Evolutionary conservation across 2,329 filamentous ascomycete genomes (phyloP).

Genomic region (Ilyonectria destructans): DNA sequence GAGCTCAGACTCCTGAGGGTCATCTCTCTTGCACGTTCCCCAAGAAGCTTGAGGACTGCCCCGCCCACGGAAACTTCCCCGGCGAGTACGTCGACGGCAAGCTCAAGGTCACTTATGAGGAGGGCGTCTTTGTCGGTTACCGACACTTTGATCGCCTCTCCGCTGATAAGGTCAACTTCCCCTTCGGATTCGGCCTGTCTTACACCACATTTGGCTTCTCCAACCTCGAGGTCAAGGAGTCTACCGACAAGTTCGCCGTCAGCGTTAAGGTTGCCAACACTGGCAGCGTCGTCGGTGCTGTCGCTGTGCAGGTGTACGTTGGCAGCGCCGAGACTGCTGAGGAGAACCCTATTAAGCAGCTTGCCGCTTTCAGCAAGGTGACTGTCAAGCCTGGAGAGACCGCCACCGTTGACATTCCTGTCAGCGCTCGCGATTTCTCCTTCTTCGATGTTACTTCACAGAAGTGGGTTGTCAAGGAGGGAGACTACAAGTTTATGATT

Average conservation of each 20-base stretch:
- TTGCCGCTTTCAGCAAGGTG: slow-evolving; percentile 79
- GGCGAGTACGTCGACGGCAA: slow-evolving; percentile 63
- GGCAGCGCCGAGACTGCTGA: slow-evolving; percentile 42
- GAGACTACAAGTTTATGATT: slow-evolving; percentile 50
- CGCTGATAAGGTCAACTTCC: slow-evolving; percentile 72
- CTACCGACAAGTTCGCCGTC: slow-evolving; percentile 59
- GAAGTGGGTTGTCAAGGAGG: slow-evolving; percentile 50
- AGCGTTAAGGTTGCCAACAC: slow-evolving; percentile 72
- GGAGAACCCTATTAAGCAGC: slow-evolving; percentile 68
- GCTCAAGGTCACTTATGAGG: slow-evolving; percentile 76
- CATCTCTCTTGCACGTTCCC: slow-evolving; percentile 78
- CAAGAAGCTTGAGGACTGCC: slow-evolving; percentile 72
- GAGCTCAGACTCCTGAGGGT: slow-evolving; percentile 75
- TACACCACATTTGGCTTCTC: slow-evolving; percentile 71
- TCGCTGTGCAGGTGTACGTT: slow-evolving; percentile 72
- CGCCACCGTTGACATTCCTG: slow-evolving; percentile 42
- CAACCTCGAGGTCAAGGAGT: slow-evolving; percentile 62
- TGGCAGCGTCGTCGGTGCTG: slow-evolving; percentile 65
- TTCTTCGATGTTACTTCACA: slow-evolving; percentile 48
- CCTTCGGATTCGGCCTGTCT: slow-evolving; percentile 73
- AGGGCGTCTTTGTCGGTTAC: slow-evolving; percentile 80
- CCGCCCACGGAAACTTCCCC: slow-evolving; percentile 75
- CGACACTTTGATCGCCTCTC: slow-evolving; percentile 76
- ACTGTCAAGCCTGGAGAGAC: slow-evolving; percentile 48
- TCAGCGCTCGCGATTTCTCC: slow-evolving; percentile 47